Conservation (phyloP, 2,329 filamentous ascomycete species). For the Hymenoscyphus fructigenus region DNA sequence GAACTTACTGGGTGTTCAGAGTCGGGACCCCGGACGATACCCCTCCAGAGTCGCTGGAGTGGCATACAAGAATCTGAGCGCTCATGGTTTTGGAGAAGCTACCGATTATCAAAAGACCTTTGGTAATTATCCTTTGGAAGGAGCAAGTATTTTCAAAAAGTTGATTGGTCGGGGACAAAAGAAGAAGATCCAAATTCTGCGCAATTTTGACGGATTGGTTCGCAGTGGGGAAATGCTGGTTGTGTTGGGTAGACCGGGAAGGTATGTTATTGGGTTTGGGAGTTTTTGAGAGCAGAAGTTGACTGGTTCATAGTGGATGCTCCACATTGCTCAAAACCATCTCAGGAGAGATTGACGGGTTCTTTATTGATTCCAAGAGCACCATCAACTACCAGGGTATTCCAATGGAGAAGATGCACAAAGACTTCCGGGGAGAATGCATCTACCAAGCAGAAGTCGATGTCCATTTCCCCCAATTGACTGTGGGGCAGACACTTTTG, state of each 20-base stretch:
- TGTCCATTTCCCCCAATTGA: constrained; percentile 75
- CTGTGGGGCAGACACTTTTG: constrained; percentile 69
- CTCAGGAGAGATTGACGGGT: constrained; percentile 52
- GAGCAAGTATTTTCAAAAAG: constrained; percentile 44
- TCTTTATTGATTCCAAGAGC: constrained; percentile 51
- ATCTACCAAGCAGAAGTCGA: constrained; percentile 77
- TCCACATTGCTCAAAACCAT: constrained; percentile 63
- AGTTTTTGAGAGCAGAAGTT: neutral
- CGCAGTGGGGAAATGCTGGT: constrained; percentile 66
- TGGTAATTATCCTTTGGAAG: constrained; percentile 58
- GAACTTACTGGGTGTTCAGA: constrained; percentile 49
- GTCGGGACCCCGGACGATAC: constrained; percentile 52
- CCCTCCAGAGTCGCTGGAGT: constrained; percentile 61
- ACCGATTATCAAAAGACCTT: constrained; percentile 72
- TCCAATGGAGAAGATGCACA: constrained; percentile 48
- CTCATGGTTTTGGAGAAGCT: constrained; percentile 65
- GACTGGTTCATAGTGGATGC: constrained; percentile 50
- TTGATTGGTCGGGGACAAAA: constrained; percentile 51
- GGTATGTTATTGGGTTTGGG: constrained; percentile 38
- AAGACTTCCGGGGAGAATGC: constrained; percentile 63
- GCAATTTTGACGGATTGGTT: constrained; percentile 63
- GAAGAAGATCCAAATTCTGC: constrained; percentile 57
- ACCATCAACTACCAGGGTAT: constrained; percentile 62
- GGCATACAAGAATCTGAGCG: constrained; percentile 65
- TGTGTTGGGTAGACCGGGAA: constrained; percentile 64